Conservation (phyloP, 768 basidiomycete species). For the Kwoniella bestiolae region DNA sequence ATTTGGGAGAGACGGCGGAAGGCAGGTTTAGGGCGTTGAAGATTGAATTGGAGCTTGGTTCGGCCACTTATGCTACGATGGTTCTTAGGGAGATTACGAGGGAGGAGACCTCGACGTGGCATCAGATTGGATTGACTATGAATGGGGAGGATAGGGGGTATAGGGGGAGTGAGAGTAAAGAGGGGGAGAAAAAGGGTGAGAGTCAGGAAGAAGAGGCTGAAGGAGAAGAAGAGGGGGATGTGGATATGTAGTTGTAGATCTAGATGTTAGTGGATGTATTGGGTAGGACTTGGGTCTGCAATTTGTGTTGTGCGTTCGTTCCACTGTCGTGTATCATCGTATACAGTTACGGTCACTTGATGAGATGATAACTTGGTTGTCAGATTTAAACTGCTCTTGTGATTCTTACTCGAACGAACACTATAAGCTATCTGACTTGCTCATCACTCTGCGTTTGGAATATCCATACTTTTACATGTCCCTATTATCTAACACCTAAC, state of each 20-base stretch:
- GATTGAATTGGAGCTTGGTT: conserved; percentile 79
- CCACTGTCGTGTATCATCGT: too few species aligned
- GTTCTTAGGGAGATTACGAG: conserved; percentile 65
- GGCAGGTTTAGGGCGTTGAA: conserved; percentile 89
- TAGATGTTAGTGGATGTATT: neutral
- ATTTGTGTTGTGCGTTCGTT: too few species aligned
- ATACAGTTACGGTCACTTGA: too few species aligned
- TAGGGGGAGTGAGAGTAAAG: conserved; percentile 26
- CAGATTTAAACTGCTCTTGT: too few species aligned
- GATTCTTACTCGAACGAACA: too few species aligned
- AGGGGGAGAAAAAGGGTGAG: conserved; percentile 19
- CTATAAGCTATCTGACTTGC: too few species aligned
- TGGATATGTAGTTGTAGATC: neutral
- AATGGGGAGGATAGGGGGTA: conserved; percentile 51
- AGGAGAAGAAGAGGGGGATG: neutral
- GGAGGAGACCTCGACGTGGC: conserved; percentile 53
- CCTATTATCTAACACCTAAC: too few species aligned
- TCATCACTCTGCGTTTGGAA: too few species aligned
- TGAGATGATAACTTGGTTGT: too few species aligned
- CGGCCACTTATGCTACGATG: conserved; percentile 97
- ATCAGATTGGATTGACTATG: conserved; percentile 52
- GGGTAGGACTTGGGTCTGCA: too few species aligned
- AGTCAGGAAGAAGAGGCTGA: conserved; percentile 5
- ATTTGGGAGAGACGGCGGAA: conserved; percentile 60
- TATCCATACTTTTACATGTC: too few species aligned